A percentile compares a stretch with the other conserved stretches of the same genome.
Conservation (phyloP, 2,329 filamentous ascomycete species). For the Beauveria rudraprayagi region DNA sequence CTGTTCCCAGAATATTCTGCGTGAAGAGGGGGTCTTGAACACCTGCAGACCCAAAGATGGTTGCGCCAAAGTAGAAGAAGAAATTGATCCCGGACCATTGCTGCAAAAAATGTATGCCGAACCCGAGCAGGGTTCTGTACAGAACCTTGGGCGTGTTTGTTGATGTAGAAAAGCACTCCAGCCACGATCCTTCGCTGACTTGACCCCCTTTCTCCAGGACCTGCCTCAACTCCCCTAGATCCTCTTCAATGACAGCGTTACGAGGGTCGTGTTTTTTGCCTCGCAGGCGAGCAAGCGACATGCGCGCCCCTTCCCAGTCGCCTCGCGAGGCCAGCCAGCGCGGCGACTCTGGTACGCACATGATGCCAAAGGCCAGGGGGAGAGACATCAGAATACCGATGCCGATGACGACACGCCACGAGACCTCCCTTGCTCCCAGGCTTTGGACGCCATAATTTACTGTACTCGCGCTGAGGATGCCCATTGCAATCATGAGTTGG, state of each 20-base stretch:
- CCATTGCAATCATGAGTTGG: conserved; percentile 66
- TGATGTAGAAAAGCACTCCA: conserved; percentile 54
- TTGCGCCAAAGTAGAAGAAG: conserved; percentile 59
- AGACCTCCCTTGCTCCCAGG: conserved; percentile 32
- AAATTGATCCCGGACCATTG: conserved; percentile 58
- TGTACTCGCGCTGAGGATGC: conserved; percentile 51
- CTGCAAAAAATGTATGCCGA: conserved; percentile 57
- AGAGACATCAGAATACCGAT: conserved; percentile 45
- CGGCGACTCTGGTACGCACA: conserved; percentile 48
- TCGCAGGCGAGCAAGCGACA: conserved; percentile 45
- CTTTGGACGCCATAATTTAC: conserved; percentile 44
- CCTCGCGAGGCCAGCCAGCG: conserved; percentile 44
- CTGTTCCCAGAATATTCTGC: conserved; percentile 58
- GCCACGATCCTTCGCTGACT: conserved; percentile 41
- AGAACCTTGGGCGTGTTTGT: conserved; percentile 45
- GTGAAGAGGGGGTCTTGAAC: conserved; percentile 58
- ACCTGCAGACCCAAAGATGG: conserved; percentile 59
- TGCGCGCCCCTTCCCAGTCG: conserved; percentile 39
- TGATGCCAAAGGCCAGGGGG: conserved; percentile 44
- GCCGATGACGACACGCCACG: conserved; percentile 57
- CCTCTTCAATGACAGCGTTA: conserved; percentile 38
- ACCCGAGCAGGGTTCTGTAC: conserved; percentile 57
- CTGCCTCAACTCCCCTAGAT: conserved; percentile 43
- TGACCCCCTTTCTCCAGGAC: conserved; percentile 36
- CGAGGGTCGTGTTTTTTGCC: conserved; percentile 39